Evolutionary conservation across 2,329 filamentous ascomycete genomes (phyloP), one percentile per base, ranked within the genome.

Genomic region (Alternaria gansuensis): DNA sequence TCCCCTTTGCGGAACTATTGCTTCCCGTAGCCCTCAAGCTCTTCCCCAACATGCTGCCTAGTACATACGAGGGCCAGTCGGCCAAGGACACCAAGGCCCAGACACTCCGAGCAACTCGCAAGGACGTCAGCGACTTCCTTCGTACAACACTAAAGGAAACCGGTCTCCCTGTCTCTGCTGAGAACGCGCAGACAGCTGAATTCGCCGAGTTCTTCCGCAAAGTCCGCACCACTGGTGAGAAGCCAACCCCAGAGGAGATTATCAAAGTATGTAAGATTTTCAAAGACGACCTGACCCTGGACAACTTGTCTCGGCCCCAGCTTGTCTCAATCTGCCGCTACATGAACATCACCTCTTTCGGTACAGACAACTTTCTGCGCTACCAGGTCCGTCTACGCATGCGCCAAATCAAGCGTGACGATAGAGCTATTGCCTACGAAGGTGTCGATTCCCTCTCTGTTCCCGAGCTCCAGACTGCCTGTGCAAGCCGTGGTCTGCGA

Each of bases 181-280:
- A 90, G 45, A 96, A 90, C 52, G 89, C 94, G 14, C 93, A 95
- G 76, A 93, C 90, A 74, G 93, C 97, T 68, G 95, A 98, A 77
- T 99, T 99, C 71, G 86, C 90, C 60, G 92, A 94, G 72, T 99
- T 99, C 81, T 99, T 99, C 89, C 90, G 92, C 76, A 99, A 99
- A 83, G 87, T 81, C 34, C 81, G 95, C 53, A 88, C 92, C 17
- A 97, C 94, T 1, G 95, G 94, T 64, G 94, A 98, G 82, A 85
- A 90, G 44, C 95, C 95, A 1, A 95, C 91, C 4, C 86, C 88
- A 53, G 86, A 93, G 66, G 95, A 99, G 75, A 92, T 99, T 64
- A 96, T 99, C 83, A 97, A 95, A 81, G 94, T 99, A 64, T 98
- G 95, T 88, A 96, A 97, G 84, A 90, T 96, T 65, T 99, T 99